These are phyloP conservation scores for Phragmites australis DNA, from an alignment of 176 grass and related monocot species.

Conservation along the genomic window DNA sequence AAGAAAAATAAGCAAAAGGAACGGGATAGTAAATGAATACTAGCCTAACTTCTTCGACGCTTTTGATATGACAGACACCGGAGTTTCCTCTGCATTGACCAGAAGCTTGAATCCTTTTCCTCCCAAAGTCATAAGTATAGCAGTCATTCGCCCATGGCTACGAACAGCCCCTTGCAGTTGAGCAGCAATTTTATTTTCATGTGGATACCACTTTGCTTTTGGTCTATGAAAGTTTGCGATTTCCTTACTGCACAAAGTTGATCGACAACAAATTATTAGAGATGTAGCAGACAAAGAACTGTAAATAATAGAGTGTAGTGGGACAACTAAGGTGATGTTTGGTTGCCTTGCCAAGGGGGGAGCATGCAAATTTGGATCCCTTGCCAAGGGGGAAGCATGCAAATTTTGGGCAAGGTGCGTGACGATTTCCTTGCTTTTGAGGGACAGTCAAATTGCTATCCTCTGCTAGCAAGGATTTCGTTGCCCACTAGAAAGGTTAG, in stretches of 20 bases:
- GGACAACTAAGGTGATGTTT: neutral
- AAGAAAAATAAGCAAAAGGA: conserved; percentile 16
- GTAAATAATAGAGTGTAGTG: conserved; percentile 19
- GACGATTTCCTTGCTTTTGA: neutral
- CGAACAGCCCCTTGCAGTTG: conserved; percentile 59
- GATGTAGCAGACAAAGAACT: conserved; percentile 13
- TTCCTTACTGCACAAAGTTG: conserved; percentile 70
- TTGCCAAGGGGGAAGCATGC: neutral
- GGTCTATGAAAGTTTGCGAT: conserved; percentile 91
- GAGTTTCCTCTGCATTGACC: conserved; percentile 78
- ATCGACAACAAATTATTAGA: conserved; percentile 22
- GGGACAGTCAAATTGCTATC: neutral
- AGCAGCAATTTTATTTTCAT: conserved; percentile 79
- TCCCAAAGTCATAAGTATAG: conserved; percentile 77
- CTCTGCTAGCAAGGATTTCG: neutral
- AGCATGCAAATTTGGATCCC: neutral
- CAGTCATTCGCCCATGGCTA: conserved; percentile 68
- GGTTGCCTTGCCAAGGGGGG: neutral
- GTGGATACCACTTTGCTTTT: conserved; percentile 91
- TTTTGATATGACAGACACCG: conserved; percentile 72
- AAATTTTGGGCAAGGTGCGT: neutral
- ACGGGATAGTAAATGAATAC: conserved; percentile 33
- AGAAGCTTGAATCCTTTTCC: conserved; percentile 82
- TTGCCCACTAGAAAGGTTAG: neutral
- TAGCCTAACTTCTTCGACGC: conserved; percentile 92